Evolutionary conservation across 305 asterid genomes (phyloP).

Genomic region (Fraxinus platypoda): DNA sequence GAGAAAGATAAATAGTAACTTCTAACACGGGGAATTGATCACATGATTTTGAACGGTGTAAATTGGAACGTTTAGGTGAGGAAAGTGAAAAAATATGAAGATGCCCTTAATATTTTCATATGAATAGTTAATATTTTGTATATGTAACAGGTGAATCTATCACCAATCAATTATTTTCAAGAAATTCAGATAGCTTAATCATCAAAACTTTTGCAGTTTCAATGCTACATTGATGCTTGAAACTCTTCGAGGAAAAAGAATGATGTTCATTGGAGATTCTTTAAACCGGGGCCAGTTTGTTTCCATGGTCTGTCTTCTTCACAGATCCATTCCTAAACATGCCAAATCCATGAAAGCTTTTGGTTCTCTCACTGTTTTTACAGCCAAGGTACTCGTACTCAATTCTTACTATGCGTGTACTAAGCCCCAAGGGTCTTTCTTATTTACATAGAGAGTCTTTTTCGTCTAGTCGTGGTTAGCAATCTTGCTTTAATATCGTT

Average conservation of each 20-base stretch:
- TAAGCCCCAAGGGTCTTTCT: too few species aligned
- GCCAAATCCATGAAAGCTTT: slow-evolving; percentile 33
- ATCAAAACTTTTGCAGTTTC: background rate
- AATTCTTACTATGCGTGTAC: background rate
- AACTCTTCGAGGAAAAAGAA: background rate
- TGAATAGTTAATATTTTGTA: background rate
- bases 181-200: background rate
- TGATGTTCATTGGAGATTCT: slow-evolving; percentile 44
- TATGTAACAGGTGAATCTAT: background rate
- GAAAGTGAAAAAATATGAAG: background rate
- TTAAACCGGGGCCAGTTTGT: slow-evolving; percentile 40
- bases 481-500: background rate
- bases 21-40: too few species aligned
- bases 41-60: too few species aligned
- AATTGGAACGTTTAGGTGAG: too few species aligned
- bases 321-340: slow-evolving; percentile 26
- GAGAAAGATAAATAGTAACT: too few species aligned
- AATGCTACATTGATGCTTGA: background rate
- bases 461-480: background rate
- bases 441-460: background rate
- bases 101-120: background rate
- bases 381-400: slow-evolving; percentile 51
- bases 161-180: background rate
- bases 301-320: slow-evolving; percentile 45
- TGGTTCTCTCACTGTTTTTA: slow-evolving; percentile 40